phyloP scores from a whole-genome alignment of 345 rosid genomes.

The Capsella bursapastoris region DNA sequence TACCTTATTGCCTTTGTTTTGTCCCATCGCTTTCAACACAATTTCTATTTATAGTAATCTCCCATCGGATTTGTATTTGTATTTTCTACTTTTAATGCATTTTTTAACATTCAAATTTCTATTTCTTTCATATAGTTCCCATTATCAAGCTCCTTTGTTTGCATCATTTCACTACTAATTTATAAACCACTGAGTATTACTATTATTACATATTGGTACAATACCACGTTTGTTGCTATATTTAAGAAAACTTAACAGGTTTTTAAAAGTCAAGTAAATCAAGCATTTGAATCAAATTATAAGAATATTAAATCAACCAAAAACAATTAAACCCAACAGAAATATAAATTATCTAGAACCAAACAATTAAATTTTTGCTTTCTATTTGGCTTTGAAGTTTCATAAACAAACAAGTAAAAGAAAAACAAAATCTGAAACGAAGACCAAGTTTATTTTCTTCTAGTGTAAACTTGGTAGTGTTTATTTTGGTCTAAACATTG shows the following conservation, averaged over 20 bases:
- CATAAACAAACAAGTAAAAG: not conserved
- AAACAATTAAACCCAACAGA: not conserved
- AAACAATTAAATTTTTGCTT: not conserved
- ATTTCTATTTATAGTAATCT: slow-evolving; percentile 40
- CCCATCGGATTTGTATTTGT: slow-evolving; percentile 19
- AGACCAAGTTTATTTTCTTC: too few species aligned
- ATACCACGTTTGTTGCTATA: not conserved
- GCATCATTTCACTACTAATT: not conserved
- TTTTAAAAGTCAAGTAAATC: not conserved
- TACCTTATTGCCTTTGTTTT: slow-evolving; percentile 44
- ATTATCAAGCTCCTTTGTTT: not conserved
- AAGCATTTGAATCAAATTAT: not conserved
- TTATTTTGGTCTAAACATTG: not conserved
- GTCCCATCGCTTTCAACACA: slow-evolving; percentile 45
- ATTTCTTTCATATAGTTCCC: not conserved
- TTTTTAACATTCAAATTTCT: not conserved
- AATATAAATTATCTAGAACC: not conserved
- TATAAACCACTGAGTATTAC: not conserved
- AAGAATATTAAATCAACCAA: not conserved
- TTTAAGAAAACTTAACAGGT: not conserved
- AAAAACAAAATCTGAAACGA: not conserved
- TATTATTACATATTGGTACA: not conserved
- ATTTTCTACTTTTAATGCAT: not conserved
- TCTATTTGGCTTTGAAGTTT: not conserved
- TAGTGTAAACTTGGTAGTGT: not conserved